Conservation (phyloP, 2,329 filamentous ascomycete species). For the Nothomitra cinnamomea region DNA sequence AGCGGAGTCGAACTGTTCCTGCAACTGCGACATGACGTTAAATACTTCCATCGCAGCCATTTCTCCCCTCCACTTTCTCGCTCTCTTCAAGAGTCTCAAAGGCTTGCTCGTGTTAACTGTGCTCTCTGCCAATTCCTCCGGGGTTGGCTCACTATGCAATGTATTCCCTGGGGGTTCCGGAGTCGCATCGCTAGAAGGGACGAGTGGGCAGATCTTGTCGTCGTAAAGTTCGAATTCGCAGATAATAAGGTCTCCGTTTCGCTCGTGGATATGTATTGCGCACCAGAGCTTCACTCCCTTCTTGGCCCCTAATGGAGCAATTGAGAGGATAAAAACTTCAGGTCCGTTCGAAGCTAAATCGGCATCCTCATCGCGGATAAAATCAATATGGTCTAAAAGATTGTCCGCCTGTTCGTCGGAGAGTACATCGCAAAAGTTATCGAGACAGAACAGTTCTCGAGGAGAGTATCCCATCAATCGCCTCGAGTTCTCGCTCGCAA, state of each 20-base stretch:
- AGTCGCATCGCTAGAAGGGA: constrained; percentile 36
- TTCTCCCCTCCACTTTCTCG: constrained; percentile 58
- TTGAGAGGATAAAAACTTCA: constrained; percentile 67
- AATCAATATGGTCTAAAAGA: constrained; percentile 71
- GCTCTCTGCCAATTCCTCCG: constrained; percentile 58
- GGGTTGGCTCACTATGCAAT: constrained; percentile 51
- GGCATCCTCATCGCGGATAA: constrained; percentile 66
- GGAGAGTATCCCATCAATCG: constrained; percentile 62
- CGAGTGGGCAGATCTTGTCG: constrained; percentile 49
- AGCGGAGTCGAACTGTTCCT: constrained; percentile 66
- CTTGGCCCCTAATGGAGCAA: constrained; percentile 39
- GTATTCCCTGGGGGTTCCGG: constrained; percentile 57
- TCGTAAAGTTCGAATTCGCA: constrained; percentile 84
- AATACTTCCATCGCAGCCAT: constrained; percentile 79
- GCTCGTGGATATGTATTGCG: constrained; percentile 59
- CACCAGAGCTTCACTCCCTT: constrained; percentile 63
- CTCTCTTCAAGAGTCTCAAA: constrained; percentile 57
- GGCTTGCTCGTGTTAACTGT: constrained; percentile 62
- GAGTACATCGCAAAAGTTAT: constrained; percentile 68
- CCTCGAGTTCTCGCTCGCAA: constrained; percentile 68
- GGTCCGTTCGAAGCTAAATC: constrained; percentile 62
- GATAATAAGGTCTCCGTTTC: constrained; percentile 53
- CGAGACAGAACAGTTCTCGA: constrained; percentile 53
- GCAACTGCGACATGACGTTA: constrained; percentile 81
- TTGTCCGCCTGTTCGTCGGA: constrained; percentile 76